Percentiles rank a stretch among this genome's conserved stretches.
phyloP scores from a whole-genome alignment of 2,329 filamentous ascomycete genomes.

The Eutypa lata region DNA sequence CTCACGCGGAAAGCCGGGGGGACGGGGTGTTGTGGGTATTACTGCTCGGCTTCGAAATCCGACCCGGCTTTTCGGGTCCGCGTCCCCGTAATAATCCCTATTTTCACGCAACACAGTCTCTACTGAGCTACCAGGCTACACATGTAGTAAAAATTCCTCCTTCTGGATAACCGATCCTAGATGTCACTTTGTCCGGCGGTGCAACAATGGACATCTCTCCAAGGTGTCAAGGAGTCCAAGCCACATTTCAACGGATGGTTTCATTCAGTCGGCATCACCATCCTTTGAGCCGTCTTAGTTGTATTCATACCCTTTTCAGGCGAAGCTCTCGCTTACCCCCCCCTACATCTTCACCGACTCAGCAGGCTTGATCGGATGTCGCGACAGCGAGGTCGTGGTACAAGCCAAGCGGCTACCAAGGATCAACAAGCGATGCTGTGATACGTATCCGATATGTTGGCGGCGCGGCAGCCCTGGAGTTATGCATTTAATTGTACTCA shows the following conservation, averaged over 20 bases:
- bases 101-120: not conserved
- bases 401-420: not conserved
- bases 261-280: not conserved
- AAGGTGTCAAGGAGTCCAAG: not conserved
- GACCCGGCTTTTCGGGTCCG: not conserved
- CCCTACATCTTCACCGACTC: not conserved
- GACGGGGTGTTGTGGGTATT: not conserved
- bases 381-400: not conserved
- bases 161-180: too few species aligned
- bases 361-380: too few species aligned
- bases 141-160: too few species aligned
- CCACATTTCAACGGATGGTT: not conserved
- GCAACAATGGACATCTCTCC: not conserved
- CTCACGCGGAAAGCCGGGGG: too few species aligned
- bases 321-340: not conserved
- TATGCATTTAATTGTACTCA: not conserved
- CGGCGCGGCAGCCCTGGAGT: not conserved
- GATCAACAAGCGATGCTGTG: not conserved
- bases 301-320: too few species aligned
- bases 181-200: too few species aligned
- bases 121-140: too few species aligned
- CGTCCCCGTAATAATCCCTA: not conserved
- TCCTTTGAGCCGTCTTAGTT: not conserved
- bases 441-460: not conserved
- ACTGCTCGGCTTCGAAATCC: not conserved